A percentile compares a stretch with the other conserved stretches of the same genome.
These are phyloP conservation scores for Tagetes patula DNA, from an alignment of 129 eudicot genomes.

Conservation along the genomic window DNA sequence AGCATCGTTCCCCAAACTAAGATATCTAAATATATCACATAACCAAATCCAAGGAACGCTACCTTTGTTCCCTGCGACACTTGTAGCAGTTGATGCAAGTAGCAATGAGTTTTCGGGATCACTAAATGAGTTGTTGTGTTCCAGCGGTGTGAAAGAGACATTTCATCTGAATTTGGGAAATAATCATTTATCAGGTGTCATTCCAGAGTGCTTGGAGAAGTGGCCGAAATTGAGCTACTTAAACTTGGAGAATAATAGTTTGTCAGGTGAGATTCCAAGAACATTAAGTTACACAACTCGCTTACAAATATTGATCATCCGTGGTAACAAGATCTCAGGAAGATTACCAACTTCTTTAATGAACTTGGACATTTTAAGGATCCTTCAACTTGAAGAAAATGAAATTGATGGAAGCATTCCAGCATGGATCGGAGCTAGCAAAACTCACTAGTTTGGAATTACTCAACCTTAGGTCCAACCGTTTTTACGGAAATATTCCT, in stretches of 20 bases:
- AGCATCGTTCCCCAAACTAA: background rate
- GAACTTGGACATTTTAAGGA: background rate
- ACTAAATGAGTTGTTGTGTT: constrained; percentile 28
- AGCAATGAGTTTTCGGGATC: constrained; percentile 4
- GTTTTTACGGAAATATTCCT: background rate
- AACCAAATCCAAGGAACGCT: constrained; percentile 34
- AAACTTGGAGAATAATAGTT: background rate
- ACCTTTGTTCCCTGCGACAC: background rate
- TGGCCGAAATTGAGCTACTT: background rate
- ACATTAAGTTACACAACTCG: background rate
- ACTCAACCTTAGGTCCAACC: background rate
- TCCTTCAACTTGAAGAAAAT: background rate
- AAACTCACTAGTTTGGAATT: background rate
- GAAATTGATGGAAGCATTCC: background rate
- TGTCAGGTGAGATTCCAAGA: constrained; percentile 7
- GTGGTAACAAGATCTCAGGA: background rate
- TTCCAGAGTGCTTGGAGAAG: background rate
- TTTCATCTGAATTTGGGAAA: constrained; percentile 22
- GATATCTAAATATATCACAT: constrained; percentile 20
- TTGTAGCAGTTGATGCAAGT: background rate
- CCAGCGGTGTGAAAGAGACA: background rate
- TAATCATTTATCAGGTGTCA: constrained; percentile 29
- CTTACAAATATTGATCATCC: background rate
- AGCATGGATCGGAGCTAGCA: background rate
- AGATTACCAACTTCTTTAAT: background rate